Evolutionary conservation across 2,329 filamentous ascomycete genomes (phyloP), one percentile per base, ranked within the genome.

Genomic region (Scleromitrula shiraiana): DNA sequence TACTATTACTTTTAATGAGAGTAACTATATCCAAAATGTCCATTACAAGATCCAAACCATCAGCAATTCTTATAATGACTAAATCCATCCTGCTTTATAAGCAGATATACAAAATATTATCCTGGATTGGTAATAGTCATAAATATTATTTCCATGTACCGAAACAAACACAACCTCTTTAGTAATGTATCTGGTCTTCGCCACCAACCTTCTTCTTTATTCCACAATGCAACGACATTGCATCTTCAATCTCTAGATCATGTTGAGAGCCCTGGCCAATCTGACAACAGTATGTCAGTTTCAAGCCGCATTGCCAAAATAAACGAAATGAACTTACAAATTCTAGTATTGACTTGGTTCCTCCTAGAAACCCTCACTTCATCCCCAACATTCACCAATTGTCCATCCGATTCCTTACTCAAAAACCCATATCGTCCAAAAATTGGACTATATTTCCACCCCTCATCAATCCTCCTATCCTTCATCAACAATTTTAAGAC

Each of bases 351-450:
- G 49, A 71, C 67, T 24, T 63, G 53, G 49, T 71, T 70, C 51
- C 60, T 65, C 57, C 64, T 68, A 14, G 64, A 62, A 33, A 78
- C 65, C 8, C 53, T 53, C 29, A 75, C 72, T 48, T 68, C 64
- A 63, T 77, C 73, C 3, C 73, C 73, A 47, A 76, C 66, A 9
- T 52, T 62, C 38, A 76, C 58, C 2, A 63, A 64, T 26, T 61
- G 60, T 9, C 62, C 64, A 17, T 56, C 60, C 7, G 36, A 46
- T 15, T 56, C 57, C 5, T 46, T 54, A 15, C 45, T 51, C 35
- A 84, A 64, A 61, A 87, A 88, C 0, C 74, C 82, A 65, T 88
- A 88, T 37, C 83, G 72, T 8, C 85, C 85, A 70, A 89, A 89
- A 7, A 86, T 72, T 10, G 85, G 83, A 50, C 74, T 77, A 62